Percentiles rank a stretch among this genome's conserved stretches.
Evolutionary conservation across 306 rosid species (phyloP).

Genomic region (Adenanthera pavonina): DNA sequence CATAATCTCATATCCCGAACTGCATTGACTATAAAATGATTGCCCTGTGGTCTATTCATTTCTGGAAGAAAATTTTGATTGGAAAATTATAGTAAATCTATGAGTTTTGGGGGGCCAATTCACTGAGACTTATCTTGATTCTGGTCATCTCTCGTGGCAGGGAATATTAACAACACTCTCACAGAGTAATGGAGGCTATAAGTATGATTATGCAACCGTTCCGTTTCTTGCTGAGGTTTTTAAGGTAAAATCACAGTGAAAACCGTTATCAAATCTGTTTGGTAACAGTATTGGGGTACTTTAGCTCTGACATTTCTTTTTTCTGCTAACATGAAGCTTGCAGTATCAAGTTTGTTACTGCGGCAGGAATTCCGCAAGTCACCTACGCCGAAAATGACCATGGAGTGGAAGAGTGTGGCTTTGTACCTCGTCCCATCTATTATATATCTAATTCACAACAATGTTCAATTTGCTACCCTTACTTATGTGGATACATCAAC

Average conservation of each 20-base stretch:
- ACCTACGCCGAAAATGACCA: constrained; percentile 57
- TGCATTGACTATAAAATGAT: background rate
- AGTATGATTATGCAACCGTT: constrained; percentile 74
- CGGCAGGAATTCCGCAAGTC: constrained; percentile 60
- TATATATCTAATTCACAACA: constrained; percentile 71
- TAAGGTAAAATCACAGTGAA: constrained; percentile 51
- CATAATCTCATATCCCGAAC: background rate
- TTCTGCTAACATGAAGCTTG: constrained; percentile 45
- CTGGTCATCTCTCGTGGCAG: constrained; percentile 33
- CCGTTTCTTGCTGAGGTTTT: constrained; percentile 75
- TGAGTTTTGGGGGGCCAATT: background rate
- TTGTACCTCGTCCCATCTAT: constrained; percentile 70
- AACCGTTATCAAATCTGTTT: constrained; percentile 1
- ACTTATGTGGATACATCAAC: constrained; percentile 76
- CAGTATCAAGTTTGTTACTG: constrained; percentile 64
- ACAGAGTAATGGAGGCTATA: constrained; percentile 63
- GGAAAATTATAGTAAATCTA: background rate
- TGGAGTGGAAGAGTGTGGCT: constrained; percentile 63
- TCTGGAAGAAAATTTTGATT: background rate
- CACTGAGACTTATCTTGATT: background rate
- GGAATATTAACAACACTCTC: constrained; percentile 75
- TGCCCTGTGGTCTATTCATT: background rate
- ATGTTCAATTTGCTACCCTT: constrained; percentile 73
- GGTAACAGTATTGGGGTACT: background rate
- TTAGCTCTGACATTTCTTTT: background rate